Evolutionary conservation across 352 stramenopile species (phyloP).

Genomic region (Globisporangium middletonii): DNA sequence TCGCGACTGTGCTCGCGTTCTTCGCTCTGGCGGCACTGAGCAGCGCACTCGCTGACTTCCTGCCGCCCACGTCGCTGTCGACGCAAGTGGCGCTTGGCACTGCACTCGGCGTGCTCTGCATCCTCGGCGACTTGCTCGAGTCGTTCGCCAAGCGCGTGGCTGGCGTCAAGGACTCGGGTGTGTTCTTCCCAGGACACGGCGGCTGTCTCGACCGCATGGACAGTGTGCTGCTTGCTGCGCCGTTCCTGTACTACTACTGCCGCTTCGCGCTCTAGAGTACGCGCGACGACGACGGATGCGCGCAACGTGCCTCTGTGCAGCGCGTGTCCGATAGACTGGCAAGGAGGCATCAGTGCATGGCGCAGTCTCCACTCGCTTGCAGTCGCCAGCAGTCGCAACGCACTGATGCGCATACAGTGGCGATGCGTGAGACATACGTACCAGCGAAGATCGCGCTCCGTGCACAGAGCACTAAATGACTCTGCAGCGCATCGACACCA

Average conservation of each 20-base stretch:
- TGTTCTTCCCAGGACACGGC: conserved; percentile 69
- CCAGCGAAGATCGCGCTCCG: too few relatives aligned
- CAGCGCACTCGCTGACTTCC: neutral
- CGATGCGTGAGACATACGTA: too few relatives aligned
- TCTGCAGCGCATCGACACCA: too few relatives aligned
- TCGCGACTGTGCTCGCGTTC: conserved; percentile 38
- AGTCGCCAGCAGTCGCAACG: too few relatives aligned
- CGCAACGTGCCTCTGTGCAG: too few relatives aligned
- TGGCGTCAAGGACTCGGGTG: conserved; percentile 61
- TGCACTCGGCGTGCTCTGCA: conserved; percentile 48
- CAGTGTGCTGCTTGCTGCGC: conserved; percentile 66
- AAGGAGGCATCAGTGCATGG: too few relatives aligned
- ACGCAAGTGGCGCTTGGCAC: conserved; percentile 40
- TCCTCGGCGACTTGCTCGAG: conserved; percentile 61
- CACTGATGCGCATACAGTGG: too few relatives aligned
- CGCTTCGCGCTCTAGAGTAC: conserved; percentile 15
- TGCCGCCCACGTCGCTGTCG: conserved; percentile 14
- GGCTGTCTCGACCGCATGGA: conserved; percentile 79
- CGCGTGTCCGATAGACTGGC: too few relatives aligned
- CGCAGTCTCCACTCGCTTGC: too few relatives aligned
- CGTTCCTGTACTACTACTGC: conserved; percentile 54
- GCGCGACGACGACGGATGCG: too few relatives aligned
- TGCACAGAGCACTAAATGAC: too few relatives aligned
- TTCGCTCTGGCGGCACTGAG: conserved; percentile 22
- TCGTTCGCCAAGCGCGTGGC: conserved; percentile 68